phyloP scores from a whole-genome alignment of 139 green algal species.

The Pleodorina starrii region DNA sequence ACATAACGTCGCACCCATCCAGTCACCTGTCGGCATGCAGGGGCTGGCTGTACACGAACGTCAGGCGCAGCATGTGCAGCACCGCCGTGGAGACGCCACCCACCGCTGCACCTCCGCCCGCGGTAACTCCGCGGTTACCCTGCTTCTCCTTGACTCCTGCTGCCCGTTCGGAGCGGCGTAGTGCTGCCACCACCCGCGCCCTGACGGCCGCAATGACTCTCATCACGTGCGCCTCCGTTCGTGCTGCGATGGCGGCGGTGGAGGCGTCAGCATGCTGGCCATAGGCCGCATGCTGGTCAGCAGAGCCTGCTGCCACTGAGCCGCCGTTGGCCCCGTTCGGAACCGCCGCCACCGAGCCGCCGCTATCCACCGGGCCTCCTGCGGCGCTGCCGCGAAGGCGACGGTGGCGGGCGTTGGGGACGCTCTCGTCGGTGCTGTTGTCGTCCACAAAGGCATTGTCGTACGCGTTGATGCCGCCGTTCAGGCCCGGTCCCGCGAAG shows the following conservation, averaged over 20 bases:
- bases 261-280: neutral
- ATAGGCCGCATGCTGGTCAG: neutral
- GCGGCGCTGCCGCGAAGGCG: neutral
- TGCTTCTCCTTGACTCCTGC: neutral
- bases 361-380: neutral
- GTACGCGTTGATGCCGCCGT: slow-evolving; percentile 42
- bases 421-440: neutral
- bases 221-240: neutral
- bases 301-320: neutral
- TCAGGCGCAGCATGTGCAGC: neutral
- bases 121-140: no score
- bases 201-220: neutral
- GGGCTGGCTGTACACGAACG: neutral
- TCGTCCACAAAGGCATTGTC: neutral
- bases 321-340: neutral
- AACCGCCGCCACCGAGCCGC: neutral
- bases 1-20: no score
- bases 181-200: neutral
- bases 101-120: no score
- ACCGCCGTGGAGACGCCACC: no score
- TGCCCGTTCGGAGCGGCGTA: no score
- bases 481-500: neutral
- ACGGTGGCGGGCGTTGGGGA: neutral
- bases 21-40: neutral
- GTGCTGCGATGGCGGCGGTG: neutral